Percentiles rank a stretch among this genome's conserved stretches.
Conservation (phyloP, 352 stramenopile species). For the Halophytophthora polymorphica region DNA sequence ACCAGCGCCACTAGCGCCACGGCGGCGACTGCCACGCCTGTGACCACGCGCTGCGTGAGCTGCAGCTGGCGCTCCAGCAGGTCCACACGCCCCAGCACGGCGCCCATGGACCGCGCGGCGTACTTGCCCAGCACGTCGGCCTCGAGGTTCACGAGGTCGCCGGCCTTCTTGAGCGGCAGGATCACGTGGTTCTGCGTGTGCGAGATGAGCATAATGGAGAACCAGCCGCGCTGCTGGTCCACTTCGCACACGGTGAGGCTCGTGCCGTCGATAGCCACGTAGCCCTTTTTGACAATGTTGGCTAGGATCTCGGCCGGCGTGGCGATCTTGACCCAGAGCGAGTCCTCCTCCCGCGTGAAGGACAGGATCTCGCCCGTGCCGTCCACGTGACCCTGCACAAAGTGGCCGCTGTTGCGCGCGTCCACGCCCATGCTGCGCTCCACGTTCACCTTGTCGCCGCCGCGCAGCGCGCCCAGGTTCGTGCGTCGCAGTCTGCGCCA, state of each 20-base stretch:
- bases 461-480: slow-evolving; percentile 76
- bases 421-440: slow-evolving; percentile 88
- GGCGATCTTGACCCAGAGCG: slow-evolving; percentile 94
- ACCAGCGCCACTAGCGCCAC: slow-evolving; percentile 30
- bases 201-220: slow-evolving; percentile 98
- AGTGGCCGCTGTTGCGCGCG: slow-evolving; percentile 96
- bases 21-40: slow-evolving; percentile 26
- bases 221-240: slow-evolving; percentile 85
- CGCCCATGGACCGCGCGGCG: slow-evolving; percentile 70
- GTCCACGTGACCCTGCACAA: slow-evolving; percentile 99
- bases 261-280: slow-evolving; percentile 98
- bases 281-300: slow-evolving; percentile 92
- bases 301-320: slow-evolving; percentile 77
- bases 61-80: slow-evolving; percentile 51
- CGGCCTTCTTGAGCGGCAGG: slow-evolving; percentile 90
- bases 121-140: slow-evolving; percentile 92
- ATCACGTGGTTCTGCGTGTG: slow-evolving; percentile 98
- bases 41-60: slow-evolving; percentile 26
- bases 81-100: slow-evolving; percentile 57
- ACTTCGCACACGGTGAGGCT: slow-evolving; percentile 96
- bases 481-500: slow-evolving; percentile 79
- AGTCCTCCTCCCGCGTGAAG: slow-evolving; percentile 92
- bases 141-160: slow-evolving; percentile 90
- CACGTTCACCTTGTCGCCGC: slow-evolving; percentile 93
- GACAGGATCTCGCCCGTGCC: slow-evolving; percentile 89